phyloP scores from a whole-genome alignment of 2,329 filamentous ascomycete species.

The Pseudocercospora cruenta region DNA sequence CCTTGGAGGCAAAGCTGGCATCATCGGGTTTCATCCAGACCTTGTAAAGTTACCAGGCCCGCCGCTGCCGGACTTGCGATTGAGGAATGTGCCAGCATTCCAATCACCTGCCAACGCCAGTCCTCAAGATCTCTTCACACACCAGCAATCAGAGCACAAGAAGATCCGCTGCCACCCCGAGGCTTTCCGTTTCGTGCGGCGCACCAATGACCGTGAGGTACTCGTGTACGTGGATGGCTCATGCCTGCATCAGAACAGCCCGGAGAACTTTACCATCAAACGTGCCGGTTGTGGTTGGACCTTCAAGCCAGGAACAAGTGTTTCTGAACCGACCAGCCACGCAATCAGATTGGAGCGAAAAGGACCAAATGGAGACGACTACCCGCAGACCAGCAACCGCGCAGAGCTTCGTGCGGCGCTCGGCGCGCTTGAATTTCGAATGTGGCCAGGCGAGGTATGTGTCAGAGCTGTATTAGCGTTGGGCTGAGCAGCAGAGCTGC shows the following conservation, averaged over 20 bases:
- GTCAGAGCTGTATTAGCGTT: background rate
- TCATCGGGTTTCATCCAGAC: too few relatives aligned
- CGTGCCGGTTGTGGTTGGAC: constrained; percentile 5
- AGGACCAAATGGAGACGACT: background rate
- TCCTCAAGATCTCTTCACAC: constrained; percentile 7
- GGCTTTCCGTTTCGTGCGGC: constrained; percentile 3
- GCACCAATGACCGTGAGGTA: constrained; percentile 1
- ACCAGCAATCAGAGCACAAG: constrained; percentile 1
- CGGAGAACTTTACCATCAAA: background rate
- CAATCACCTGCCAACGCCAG: background rate
- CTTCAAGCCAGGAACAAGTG: background rate
- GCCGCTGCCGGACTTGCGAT: background rate
- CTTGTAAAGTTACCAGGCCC: too few relatives aligned
- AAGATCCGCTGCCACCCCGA: background rate
- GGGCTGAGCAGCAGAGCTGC: background rate
- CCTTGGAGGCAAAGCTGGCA: too few relatives aligned
- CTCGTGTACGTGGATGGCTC: constrained; percentile 8
- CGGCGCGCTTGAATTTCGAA: constrained; percentile 6
- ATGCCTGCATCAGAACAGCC: constrained; percentile 5
- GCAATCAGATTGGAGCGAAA: background rate
- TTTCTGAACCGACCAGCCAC: background rate
- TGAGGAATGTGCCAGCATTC: constrained; percentile 1
- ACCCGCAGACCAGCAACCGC: constrained; percentile 10
- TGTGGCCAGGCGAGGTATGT: constrained; percentile 7
- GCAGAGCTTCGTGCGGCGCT: constrained; percentile 13